Conservation (phyloP, 805 yeast species). For the Starmerella bombi region DNA sequence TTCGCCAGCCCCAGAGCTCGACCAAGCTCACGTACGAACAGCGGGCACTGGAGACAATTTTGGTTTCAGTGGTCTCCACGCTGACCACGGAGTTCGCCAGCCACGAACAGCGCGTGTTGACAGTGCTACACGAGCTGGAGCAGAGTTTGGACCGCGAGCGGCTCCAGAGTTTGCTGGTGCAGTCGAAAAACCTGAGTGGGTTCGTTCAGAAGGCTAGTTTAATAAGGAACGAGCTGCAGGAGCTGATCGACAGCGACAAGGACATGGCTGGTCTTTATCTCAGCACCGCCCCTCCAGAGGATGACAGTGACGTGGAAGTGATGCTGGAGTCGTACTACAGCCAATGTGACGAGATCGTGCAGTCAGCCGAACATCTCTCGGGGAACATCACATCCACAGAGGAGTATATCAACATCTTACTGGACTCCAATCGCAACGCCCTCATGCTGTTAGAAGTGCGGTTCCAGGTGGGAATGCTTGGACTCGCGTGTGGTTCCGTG, state of each 20-base stretch:
- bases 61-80: slow-evolving; percentile 65
- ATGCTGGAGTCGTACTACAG: slow-evolving; percentile 80
- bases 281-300: slow-evolving; percentile 40
- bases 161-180: slow-evolving; percentile 63
- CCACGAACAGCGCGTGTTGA: slow-evolving; percentile 60
- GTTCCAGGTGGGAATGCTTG: slow-evolving; percentile 69
- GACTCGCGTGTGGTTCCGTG: slow-evolving; percentile 69
- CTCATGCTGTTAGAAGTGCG: slow-evolving; percentile 76
- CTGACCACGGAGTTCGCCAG: slow-evolving; percentile 78
- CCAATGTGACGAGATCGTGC: slow-evolving; percentile 88
- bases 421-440: slow-evolving; percentile 89
- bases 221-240: slow-evolving; percentile 74
- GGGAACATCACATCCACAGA: slow-evolving; percentile 87
- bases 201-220: slow-evolving; percentile 74
- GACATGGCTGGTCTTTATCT: slow-evolving; percentile 70
- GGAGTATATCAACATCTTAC: slow-evolving; percentile 81
- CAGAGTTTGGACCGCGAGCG: slow-evolving; percentile 67
- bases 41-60: slow-evolving; percentile 76
- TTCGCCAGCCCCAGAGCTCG: slow-evolving; percentile 32
- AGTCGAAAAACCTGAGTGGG: slow-evolving; percentile 69
- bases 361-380: slow-evolving; percentile 61
- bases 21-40: slow-evolving; percentile 69
- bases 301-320: slow-evolving; percentile 82
- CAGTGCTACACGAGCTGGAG: slow-evolving; percentile 66
- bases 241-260: slow-evolving; percentile 75